These are phyloP conservation scores for Pichia paraexigua DNA, from an alignment of 805 yeast species.

Conservation along the genomic window DNA sequence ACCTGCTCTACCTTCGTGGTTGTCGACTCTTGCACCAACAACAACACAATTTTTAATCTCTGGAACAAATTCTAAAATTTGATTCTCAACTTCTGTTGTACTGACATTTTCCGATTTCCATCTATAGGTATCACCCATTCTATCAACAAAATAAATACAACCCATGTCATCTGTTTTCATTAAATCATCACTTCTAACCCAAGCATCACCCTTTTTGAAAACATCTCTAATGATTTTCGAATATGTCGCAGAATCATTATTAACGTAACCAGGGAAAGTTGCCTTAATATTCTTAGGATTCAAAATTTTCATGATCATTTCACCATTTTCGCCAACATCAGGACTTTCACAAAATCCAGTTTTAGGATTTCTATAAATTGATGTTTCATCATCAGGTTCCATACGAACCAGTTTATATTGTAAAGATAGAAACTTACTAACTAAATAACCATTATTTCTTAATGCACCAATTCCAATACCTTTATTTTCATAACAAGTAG, in stretches of 20 bases:
- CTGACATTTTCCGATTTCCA: slow-evolving; percentile 97
- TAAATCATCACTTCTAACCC: slow-evolving; percentile 84
- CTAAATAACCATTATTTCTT: slow-evolving; percentile 71
- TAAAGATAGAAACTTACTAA: slow-evolving; percentile 46
- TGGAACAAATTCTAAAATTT: slow-evolving; percentile 36
- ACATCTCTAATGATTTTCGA: slow-evolving; percentile 70
- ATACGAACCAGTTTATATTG: slow-evolving; percentile 56
- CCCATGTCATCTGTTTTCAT: slow-evolving; percentile 61
- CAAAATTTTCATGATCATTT: slow-evolving; percentile 68
- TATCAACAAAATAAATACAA: slow-evolving; percentile 74
- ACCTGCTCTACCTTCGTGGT: slow-evolving; percentile 93
- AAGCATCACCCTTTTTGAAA: slow-evolving; percentile 80
- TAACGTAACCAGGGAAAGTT: slow-evolving; percentile 84
- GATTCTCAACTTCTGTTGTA: slow-evolving; percentile 87
- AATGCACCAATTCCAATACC: slow-evolving; percentile 77
- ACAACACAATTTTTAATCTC: slow-evolving; percentile 64
- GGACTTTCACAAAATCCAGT: slow-evolving; percentile 57
- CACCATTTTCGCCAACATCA: slow-evolving; percentile 67
- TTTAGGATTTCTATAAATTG: slow-evolving; percentile 58
- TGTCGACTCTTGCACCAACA: slow-evolving; percentile 77
- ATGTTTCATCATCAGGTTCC: slow-evolving; percentile 73
- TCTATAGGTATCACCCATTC: slow-evolving; percentile 91
- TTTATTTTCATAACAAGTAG: slow-evolving; percentile 61
- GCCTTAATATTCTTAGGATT: slow-evolving; percentile 54
- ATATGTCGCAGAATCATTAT: slow-evolving; percentile 70